phyloP scores from a whole-genome alignment of 2,329 filamentous ascomycete species.

The Trichophyton schoenleinii region DNA sequence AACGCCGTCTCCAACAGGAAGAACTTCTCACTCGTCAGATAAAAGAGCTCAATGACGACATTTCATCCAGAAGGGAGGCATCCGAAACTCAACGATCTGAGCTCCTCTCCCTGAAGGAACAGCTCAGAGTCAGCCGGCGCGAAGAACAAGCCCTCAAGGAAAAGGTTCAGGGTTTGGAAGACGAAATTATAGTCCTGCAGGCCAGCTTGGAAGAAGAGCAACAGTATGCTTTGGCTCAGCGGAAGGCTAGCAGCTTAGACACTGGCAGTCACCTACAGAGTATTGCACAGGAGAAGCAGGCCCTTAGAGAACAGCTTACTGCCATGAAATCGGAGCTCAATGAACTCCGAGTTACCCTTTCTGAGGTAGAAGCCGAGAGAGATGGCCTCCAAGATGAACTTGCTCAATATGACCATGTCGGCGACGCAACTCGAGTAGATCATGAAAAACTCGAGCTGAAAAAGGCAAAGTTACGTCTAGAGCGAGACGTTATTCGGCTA shows the following conservation, averaged over 20 bases:
- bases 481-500: constrained; percentile 53
- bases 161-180: constrained; percentile 56
- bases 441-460: constrained; percentile 58
- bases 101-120: constrained; percentile 52
- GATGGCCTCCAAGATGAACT: constrained; percentile 54
- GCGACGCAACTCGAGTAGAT: constrained; percentile 49
- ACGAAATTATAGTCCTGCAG: constrained; percentile 65
- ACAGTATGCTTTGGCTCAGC: constrained; percentile 45
- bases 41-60: constrained; percentile 57
- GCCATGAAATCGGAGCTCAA: constrained; percentile 49
- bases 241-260: constrained; percentile 47
- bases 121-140: constrained; percentile 55
- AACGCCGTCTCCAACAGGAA: constrained; percentile 61
- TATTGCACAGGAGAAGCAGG: constrained; percentile 48
- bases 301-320: constrained; percentile 50
- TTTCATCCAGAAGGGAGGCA: constrained; percentile 53
- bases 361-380: constrained; percentile 51
- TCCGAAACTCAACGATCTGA: constrained; percentile 55
- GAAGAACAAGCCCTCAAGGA: constrained; percentile 51
- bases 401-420: constrained; percentile 41
- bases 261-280: constrained; percentile 46
- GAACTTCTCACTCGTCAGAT: constrained; percentile 59
- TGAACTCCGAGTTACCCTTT: constrained; percentile 43
- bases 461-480: constrained; percentile 54
- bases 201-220: constrained; percentile 52